A percentile compares a stretch with the other conserved stretches of the same genome.
phyloP scores from a whole-genome alignment of 352 stramenopile genomes.

The Pythium scleroteichum region DNA sequence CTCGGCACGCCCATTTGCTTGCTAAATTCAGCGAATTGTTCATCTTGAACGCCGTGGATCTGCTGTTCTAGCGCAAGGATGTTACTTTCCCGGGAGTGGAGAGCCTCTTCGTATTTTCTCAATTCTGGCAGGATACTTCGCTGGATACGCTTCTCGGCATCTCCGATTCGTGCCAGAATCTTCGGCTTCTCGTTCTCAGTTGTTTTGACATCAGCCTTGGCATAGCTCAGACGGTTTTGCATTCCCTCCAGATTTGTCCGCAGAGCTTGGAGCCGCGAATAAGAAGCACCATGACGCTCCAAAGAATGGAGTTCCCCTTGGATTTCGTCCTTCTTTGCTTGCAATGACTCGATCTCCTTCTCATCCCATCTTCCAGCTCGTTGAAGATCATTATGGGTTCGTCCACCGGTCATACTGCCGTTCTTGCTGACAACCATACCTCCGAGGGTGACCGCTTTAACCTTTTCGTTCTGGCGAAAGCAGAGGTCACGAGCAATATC shows the following conservation, averaged over 20 bases:
- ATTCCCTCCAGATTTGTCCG: constrained; percentile 72
- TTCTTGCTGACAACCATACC: constrained; percentile 98
- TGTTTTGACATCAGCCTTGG: constrained; percentile 70
- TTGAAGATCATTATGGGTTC: constrained; percentile 82
- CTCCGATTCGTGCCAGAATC: constrained; percentile 57
- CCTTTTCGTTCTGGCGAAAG: constrained; percentile 80
- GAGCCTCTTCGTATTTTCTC: constrained; percentile 50
- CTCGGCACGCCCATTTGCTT: constrained; percentile 72
- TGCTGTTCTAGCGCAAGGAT: constrained; percentile 51
- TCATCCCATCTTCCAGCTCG: constrained; percentile 92
- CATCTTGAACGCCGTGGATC: constrained; percentile 77
- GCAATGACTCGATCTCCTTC: constrained; percentile 87
- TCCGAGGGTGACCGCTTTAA: constrained; percentile 92
- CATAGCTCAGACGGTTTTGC: constrained; percentile 71
- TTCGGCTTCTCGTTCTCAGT: constrained; percentile 74
- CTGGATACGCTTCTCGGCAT: constrained; percentile 52
- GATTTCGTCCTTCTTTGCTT: constrained; percentile 85
- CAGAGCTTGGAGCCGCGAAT: constrained; percentile 62
- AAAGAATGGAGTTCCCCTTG: constrained; percentile 63
- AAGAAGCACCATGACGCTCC: constrained; percentile 70
- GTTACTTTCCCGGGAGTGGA: constrained; percentile 46
- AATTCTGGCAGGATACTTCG: constrained; percentile 64
- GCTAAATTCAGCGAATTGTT: constrained; percentile 88
- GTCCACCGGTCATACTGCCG: constrained; percentile 97
- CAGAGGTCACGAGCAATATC: constrained; percentile 90